A percentile compares a stretch with the other conserved stretches of the same genome.
Conservation (phyloP, 163 green algal genomes). For the Scenedesmus sp. region DNA sequence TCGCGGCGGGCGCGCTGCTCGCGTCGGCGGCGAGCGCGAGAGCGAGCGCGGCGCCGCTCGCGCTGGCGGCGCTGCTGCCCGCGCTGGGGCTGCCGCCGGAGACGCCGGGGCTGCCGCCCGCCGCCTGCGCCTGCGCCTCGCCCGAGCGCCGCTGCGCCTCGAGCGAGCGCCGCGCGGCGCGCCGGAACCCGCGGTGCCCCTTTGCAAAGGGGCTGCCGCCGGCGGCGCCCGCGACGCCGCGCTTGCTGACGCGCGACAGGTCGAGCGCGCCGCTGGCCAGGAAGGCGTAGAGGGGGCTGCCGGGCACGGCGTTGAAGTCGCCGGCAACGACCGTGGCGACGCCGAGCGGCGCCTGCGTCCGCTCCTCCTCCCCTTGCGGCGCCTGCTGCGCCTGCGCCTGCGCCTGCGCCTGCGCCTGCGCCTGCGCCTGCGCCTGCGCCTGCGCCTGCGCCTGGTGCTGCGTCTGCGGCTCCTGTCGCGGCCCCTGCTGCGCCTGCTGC, state of each 20-base stretch:
- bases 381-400: constrained; percentile 13
- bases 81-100: background rate
- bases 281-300: constrained; percentile 56
- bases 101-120: background rate
- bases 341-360: background rate
- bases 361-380: constrained; percentile 1
- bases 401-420: constrained; percentile 10
- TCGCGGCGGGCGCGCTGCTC: no score
- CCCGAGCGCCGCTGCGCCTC: constrained; percentile 22
- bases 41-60: no score
- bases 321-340: constrained; percentile 46
- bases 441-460: background rate
- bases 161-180: constrained; percentile 11
- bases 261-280: constrained; percentile 47
- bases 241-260: constrained; percentile 26
- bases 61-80: background rate
- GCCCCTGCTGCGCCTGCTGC: constrained; percentile 17
- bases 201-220: constrained; percentile 21
- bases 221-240: constrained; percentile 2
- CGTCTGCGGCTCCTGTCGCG: background rate
- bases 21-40: no score
- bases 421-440: constrained; percentile 6
- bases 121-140: background rate
- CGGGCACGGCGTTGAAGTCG: constrained; percentile 58
- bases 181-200: constrained; percentile 10